A percentile compares a stretch with the other conserved stretches of the same genome.
Evolutionary conservation across 2,329 filamentous ascomycete species (phyloP).

Genomic region (Ophiostoma pallidulum): DNA sequence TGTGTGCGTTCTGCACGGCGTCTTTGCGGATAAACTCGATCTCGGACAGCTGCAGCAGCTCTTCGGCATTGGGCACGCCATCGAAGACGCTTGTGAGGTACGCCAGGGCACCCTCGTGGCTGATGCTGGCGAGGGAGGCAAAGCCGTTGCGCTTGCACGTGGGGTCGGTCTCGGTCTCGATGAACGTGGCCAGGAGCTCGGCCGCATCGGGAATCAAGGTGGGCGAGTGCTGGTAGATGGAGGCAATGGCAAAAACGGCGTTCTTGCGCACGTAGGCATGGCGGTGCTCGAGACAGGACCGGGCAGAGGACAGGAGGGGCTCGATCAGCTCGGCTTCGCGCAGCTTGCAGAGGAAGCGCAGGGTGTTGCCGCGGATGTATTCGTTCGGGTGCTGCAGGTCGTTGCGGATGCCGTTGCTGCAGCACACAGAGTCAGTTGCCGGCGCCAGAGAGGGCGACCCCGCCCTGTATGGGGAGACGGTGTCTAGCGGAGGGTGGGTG

Average conservation of each 20-base stretch:
- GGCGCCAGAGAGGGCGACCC: no score
- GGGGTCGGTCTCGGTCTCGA: slow-evolving; percentile 81
- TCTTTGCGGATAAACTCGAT: slow-evolving; percentile 97
- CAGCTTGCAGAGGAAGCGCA: slow-evolving; percentile 94
- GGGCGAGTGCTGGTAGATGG: slow-evolving; percentile 85
- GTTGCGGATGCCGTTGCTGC: slow-evolving; percentile 95
- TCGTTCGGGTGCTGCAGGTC: slow-evolving; percentile 97
- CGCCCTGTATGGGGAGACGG: no score
- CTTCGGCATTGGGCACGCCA: slow-evolving; percentile 86
- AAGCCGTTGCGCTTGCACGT: slow-evolving; percentile 99
- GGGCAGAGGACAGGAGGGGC: slow-evolving; percentile 83
- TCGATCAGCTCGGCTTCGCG: slow-evolving; percentile 94
- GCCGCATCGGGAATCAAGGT: slow-evolving; percentile 90
- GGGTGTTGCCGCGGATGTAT: slow-evolving; percentile 95
- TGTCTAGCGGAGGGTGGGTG: no score
- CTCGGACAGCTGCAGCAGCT: slow-evolving; percentile 85
- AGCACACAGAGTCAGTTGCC: no score
- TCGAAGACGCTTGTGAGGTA: slow-evolving; percentile 88
- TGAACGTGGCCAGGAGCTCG: slow-evolving; percentile 81
- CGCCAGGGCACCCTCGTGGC: slow-evolving; percentile 82
- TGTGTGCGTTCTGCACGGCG: slow-evolving; percentile 85
- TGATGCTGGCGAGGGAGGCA: slow-evolving; percentile 80
- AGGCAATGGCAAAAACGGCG: slow-evolving; percentile 87
- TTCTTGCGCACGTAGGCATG: slow-evolving; percentile 98
- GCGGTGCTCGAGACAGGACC: slow-evolving; percentile 86